Conservation (phyloP, 2,329 filamentous ascomycete genomes). For the Aspergillus calidoustus region DNA sequence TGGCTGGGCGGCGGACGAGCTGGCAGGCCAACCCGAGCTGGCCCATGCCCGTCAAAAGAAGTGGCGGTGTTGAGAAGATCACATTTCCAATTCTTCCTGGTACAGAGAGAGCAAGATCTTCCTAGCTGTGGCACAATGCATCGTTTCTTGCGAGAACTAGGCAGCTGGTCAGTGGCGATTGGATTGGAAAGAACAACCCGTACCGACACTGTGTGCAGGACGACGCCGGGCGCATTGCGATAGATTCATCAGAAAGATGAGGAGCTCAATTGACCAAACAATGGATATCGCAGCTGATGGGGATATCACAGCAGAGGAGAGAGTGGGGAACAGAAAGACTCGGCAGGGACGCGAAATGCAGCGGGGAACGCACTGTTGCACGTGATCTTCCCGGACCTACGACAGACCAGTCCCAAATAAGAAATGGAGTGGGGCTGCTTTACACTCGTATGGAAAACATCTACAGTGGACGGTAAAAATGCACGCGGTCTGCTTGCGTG, state of each 20-base stretch:
- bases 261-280: no score
- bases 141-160: constrained; percentile 9
- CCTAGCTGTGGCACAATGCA: neutral
- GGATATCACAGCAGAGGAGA: no score
- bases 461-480: no score
- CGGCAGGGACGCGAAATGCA: neutral
- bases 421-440: no score
- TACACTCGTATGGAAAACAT: no score
- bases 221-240: constrained; percentile 4
- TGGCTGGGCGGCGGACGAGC: no score
- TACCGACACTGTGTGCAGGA: constrained; percentile 14
- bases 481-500: neutral
- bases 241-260: neutral
- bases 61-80: neutral
- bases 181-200: no score
- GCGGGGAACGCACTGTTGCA: neutral
- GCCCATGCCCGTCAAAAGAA: neutral
- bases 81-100: neutral
- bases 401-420: no score
- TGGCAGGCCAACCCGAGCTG: neutral
- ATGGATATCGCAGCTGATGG: no score
- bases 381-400: neutral
- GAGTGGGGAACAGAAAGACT: neutral
- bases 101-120: neutral
- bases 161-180: neutral